Conservation (phyloP, 2,329 filamentous ascomycete genomes). For the Arthroderma sp. region DNA sequence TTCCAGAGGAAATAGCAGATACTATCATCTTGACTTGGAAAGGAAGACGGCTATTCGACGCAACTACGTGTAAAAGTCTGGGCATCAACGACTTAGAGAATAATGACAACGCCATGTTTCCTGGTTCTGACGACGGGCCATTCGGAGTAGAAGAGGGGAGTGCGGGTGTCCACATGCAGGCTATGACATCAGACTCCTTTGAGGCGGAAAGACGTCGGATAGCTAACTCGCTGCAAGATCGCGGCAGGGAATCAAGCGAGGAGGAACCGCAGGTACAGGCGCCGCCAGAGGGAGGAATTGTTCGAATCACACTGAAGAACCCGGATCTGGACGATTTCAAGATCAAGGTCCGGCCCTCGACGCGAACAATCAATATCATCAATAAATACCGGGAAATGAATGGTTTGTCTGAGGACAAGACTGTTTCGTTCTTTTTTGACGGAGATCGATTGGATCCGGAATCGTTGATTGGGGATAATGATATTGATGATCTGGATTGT, state of each 20-base stretch:
- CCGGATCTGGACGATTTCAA: slow-evolving; percentile 41
- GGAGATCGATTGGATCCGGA: slow-evolving; percentile 57
- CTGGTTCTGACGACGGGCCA: slow-evolving; percentile 32
- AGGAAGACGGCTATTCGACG: slow-evolving; percentile 57
- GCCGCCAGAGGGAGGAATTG: slow-evolving; percentile 12
- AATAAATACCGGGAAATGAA: slow-evolving; percentile 48
- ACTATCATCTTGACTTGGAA: slow-evolving; percentile 70
- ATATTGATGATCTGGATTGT: slow-evolving; percentile 61
- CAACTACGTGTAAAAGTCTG: slow-evolving; percentile 59
- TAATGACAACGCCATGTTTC: slow-evolving; percentile 25
- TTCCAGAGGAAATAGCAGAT: slow-evolving; percentile 38
- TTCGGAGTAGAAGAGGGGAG: slow-evolving; percentile 39
- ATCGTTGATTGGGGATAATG: slow-evolving; percentile 50
- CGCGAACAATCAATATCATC: slow-evolving; percentile 51
- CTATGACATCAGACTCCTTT: slow-evolving; percentile 58
- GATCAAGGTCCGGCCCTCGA: slow-evolving; percentile 37
- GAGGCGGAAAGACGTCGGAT: slow-evolving; percentile 20
- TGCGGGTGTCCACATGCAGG: slow-evolving; percentile 58
- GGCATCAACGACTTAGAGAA: slow-evolving; percentile 43
- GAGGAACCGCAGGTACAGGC: slow-evolving; percentile 18
- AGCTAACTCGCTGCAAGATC: slow-evolving; percentile 15
- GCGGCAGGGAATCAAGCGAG: slow-evolving; percentile 11
- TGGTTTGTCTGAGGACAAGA: slow-evolving; percentile 39
- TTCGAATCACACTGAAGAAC: slow-evolving; percentile 42
- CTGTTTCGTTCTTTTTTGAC: slow-evolving; percentile 58